Percentiles rank a stretch among this genome's conserved stretches.
phyloP scores from a whole-genome alignment of 495 filamentous ascomycete genomes.

The Penicillium goetzii region DNA sequence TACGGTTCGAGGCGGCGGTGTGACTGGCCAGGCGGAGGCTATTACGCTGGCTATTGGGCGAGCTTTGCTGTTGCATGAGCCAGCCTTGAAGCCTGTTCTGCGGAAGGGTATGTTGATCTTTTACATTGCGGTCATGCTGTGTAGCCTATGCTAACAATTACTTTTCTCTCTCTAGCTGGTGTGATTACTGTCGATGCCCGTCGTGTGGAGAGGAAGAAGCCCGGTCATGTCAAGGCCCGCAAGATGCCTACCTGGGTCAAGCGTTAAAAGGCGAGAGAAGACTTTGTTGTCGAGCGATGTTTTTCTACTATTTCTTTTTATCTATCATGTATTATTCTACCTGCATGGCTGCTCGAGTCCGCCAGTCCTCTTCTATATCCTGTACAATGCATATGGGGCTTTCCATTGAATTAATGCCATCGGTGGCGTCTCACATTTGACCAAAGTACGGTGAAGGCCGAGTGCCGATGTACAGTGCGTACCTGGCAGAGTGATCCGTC shows the following conservation, averaged over 20 bases:
- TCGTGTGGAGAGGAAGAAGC: constrained; percentile 97
- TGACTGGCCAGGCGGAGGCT: constrained; percentile 94
- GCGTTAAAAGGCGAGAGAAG: constrained; percentile 42
- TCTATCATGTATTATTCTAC: constrained; percentile 37
- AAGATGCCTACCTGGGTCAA: constrained; percentile 99
- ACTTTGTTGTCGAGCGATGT: constrained; percentile 22
- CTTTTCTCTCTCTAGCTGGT: constrained; percentile 64
- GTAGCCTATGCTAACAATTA: constrained; percentile 6
- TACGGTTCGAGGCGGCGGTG: constrained; percentile 78
- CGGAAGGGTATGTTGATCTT: constrained; percentile 73
- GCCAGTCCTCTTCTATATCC: constrained; percentile 38
- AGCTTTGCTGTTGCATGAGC: constrained; percentile 87
- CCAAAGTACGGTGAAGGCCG: background rate
- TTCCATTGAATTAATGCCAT: constrained; percentile 14
- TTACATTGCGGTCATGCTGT: constrained; percentile 7
- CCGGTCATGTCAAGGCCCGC: constrained; percentile 90
- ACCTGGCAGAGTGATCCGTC: background rate
- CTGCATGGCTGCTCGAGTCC: constrained; percentile 30
- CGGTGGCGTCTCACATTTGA: background rate
- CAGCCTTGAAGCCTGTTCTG: constrained; percentile 81
- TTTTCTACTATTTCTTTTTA: constrained; percentile 23
- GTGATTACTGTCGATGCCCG: constrained; percentile 89
- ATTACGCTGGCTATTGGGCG: constrained; percentile 90
- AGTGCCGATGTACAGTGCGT: background rate
- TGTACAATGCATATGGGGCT: constrained; percentile 41